These are phyloP conservation scores for Deakozyma indianensis DNA, from an alignment of 805 yeast genomes.

Conservation along the genomic window DNA sequence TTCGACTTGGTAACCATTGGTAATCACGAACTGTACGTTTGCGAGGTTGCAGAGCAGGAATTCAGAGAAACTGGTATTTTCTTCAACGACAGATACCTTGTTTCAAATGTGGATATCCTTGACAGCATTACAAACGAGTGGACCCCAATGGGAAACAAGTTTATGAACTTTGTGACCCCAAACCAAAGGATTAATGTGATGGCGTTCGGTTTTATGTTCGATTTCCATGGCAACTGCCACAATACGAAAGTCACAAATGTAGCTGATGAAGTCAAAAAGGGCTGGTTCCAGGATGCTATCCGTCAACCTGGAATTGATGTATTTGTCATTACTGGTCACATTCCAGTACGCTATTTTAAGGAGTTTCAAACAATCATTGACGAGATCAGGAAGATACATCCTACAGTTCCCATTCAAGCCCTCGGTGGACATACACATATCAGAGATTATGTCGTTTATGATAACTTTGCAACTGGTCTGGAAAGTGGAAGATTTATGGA, in stretches of 20 bases:
- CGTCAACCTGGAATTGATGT: slow-evolving; percentile 37
- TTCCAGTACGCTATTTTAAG: slow-evolving; percentile 49
- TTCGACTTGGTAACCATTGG: slow-evolving; percentile 77
- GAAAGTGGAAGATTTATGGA: slow-evolving; percentile 89
- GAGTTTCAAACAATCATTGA: slow-evolving; percentile 36
- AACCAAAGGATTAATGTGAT: slow-evolving; percentile 36
- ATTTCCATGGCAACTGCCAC: slow-evolving; percentile 48
- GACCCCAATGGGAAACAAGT: slow-evolving; percentile 57
- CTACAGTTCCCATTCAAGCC: slow-evolving; percentile 54
- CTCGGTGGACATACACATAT: slow-evolving; percentile 93
- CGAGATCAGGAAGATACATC: slow-evolving; percentile 41
- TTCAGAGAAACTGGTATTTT: slow-evolving; percentile 37
- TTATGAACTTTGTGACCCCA: slow-evolving; percentile 48
- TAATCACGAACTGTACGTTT: slow-evolving; percentile 74
- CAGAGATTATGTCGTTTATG: slow-evolving; percentile 62
- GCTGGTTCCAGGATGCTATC: slow-evolving; percentile 47
- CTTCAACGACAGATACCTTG: slow-evolving; percentile 45
- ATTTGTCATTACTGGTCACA: slow-evolving; percentile 60
- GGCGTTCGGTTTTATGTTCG: slow-evolving; percentile 65
- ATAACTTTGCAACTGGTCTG: slow-evolving; percentile 49
- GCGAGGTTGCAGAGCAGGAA: slow-evolving; percentile 50
- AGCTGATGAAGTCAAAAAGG: slow-evolving; percentile 32
- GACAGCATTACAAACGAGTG: slow-evolving; percentile 19
- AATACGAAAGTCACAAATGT: slow-evolving; percentile 49
- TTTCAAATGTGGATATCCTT: slow-evolving; percentile 23